A percentile compares a stretch with the other conserved stretches of the same genome.
Conservation (phyloP, 108 stramenopile genomes). For the Conticribra guillardii region DNA sequence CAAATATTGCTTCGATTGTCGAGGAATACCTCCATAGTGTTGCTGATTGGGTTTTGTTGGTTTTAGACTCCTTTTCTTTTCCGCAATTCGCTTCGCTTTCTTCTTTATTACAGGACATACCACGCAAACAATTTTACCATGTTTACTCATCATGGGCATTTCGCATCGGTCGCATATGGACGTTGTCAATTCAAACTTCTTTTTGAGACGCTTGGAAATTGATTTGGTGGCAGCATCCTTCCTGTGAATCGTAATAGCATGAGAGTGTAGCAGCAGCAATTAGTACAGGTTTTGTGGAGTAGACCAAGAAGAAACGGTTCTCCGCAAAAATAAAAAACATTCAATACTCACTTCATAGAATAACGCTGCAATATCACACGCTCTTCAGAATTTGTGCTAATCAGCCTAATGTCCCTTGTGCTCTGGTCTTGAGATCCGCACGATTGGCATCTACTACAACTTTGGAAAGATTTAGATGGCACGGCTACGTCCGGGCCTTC, state of each 20-base stretch:
- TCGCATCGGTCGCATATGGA: constrained; percentile 37
- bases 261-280: too few species aligned
- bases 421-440: background rate
- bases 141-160: constrained; percentile 43
- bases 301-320: too few species aligned
- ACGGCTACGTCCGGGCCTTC: background rate
- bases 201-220: constrained; percentile 42
- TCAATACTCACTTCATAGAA: constrained; percentile 22
- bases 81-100: constrained; percentile 29
- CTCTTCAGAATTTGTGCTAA: constrained; percentile 48
- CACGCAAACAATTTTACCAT: constrained; percentile 27
- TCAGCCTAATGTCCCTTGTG: background rate
- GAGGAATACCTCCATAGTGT: background rate
- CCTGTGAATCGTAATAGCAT: too few species aligned
- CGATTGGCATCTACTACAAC: background rate
- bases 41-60: background rate
- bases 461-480: background rate
- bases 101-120: constrained; percentile 38
- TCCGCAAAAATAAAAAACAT: too few species aligned
- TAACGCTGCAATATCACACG: constrained; percentile 35
- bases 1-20: background rate
- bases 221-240: constrained; percentile 42
- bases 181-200: constrained; percentile 25
- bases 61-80: constrained; percentile 30
- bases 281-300: too few species aligned